Base-by-base conservation (phyloP, 331 rosid species). In the Acacia concinna region DNA sequence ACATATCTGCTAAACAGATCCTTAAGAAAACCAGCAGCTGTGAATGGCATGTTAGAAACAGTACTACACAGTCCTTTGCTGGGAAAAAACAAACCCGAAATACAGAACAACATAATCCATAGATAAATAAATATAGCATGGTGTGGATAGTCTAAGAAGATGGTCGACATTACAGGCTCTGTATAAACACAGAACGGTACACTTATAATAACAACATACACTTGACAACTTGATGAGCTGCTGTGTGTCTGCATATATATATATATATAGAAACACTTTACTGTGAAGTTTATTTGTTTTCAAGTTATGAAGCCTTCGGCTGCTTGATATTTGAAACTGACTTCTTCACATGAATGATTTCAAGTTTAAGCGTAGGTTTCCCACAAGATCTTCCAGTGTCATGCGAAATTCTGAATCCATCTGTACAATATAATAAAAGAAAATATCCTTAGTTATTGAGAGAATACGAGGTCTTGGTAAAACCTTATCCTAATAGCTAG, bases 301-400 rank as follows among this genome's bases (percentile, higher is more conserved):
- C 23, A 64, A 5, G 27, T 37, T 67, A 65, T 76, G 78, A 76
- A 82, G 78, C 82, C 80, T 81, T 80, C 11, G 20, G 64, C 73
- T 68, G n/a, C 63, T 54, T 11, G 51, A 38, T 38, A 35, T 9
- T 17, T 17, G 5, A 15, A 79, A 54, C 32, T 59, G 34, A 49
- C 57, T 30, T 70, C 54, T 83, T 92, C 89, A 88, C 82, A 85
- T 84, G 85, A 88, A 84, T 71, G 78, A 74, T 30, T 82, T 62
- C 20, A 91, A 82, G 56, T 88, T 87, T 27, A 90, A 70, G 4
- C 90, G 97, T 65, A 95, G 89, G 66, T 82, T 89, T 82, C 81
- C 88, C 82, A 91, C 96, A 41, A 96, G 84, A 76, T 96, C 98
- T 86, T 93, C 85, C 84, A 87, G 74, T 43, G 97, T 82, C 84